Evolutionary conservation across 2,329 filamentous ascomycete species (phyloP).

Genomic region (Colletotrichum liaoningense): DNA sequence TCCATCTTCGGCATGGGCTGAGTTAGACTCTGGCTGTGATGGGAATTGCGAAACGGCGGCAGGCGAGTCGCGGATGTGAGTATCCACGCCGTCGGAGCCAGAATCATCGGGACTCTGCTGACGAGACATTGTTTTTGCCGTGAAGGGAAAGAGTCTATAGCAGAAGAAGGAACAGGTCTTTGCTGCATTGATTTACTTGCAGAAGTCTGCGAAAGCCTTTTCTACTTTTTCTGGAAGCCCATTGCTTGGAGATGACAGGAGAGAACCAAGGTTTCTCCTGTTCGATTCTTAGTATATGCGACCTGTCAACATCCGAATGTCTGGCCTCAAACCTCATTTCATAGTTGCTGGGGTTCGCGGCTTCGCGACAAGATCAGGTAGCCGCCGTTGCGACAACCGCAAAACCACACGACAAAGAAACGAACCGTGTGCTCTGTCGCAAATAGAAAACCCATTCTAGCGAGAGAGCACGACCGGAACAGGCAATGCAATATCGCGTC

Average conservation of each 20-base stretch:
- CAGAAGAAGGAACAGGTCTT: neutral
- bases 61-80: neutral
- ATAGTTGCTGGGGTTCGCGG: no score
- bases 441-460: conserved; percentile 6
- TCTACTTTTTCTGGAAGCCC: neutral
- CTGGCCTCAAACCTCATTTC: neutral
- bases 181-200: neutral
- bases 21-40: neutral
- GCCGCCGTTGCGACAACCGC: neutral
- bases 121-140: neutral
- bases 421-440: neutral
- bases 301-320: neutral
- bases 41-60: neutral
- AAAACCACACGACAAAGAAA: conserved; percentile 13
- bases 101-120: neutral
- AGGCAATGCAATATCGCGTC: conserved; percentile 13
- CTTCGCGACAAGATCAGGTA: neutral
- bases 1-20: neutral
- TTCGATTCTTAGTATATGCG: neutral
- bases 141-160: no score
- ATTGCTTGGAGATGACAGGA: neutral
- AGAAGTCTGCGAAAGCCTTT: neutral
- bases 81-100: neutral
- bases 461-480: conserved; percentile 2
- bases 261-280: neutral